Evolutionary conservation across 2,329 filamentous ascomycete genomes (phyloP), one percentile per base, ranked within the genome.

Genomic region (Drechslerella dactyloides): DNA sequence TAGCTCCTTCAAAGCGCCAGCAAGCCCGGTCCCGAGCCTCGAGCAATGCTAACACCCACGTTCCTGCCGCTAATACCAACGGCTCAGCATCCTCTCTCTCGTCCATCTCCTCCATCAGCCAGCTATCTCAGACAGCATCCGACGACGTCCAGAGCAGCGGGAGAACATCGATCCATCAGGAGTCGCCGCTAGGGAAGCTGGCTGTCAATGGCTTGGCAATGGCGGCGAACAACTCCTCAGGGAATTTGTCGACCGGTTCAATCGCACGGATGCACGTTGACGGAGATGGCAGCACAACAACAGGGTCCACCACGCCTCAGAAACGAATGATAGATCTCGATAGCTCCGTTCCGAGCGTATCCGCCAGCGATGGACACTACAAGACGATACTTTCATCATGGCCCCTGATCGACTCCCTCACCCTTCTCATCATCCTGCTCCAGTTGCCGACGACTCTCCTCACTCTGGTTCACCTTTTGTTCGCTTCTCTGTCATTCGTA

Each of bases 401-500:
- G 78, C 84, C 84, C 75, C 81, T 85, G 76, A 82, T 82, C 76
- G 84, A 85, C 78, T 83, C 84, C 75, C 83, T 85, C 78, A 83
- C 83, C 75, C 84, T 85, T 77, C 81, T 85, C 76, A 85, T 85
- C 77, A 81, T 85, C 73, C 81, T 85, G 62, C 80, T 85, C 46
- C 84, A 84, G 75, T 82, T 85, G 8, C 83, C 83, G 68, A 82
- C 83, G 51, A 83, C 82, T 73, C 80, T 85, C 76, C 81, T 85
- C 78, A 83, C 83, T 75, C 78, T 84, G 76, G 82, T 85, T 59
- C 83, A 85, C 75, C 82, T 83, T 73, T 80, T 85, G 73, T 85
- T 84, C 78, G 83, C 83, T 69, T 82, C 82, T 69, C 80, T 85
- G 63, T 85, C 83, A n/a, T 84, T 85, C 74, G 83, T 85, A 60